phyloP scores from a whole-genome alignment of 768 basidiomycete species.

The Agaricus blazei region DNA sequence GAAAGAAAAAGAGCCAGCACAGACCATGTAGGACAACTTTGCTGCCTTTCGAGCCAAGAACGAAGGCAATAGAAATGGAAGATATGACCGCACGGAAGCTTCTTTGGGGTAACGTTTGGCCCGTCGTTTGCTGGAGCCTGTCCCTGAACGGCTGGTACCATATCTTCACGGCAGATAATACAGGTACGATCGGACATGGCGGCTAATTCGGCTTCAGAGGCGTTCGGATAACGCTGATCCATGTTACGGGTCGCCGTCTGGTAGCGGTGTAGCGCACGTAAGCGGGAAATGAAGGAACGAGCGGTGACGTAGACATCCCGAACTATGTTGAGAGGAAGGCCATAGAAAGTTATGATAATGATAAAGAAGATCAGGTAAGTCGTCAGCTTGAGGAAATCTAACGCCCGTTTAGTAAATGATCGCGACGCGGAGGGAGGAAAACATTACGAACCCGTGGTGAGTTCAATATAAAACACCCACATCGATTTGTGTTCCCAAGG shows the following conservation, averaged over 20 bases:
- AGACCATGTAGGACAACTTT: constrained; percentile 98
- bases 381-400: constrained; percentile 90
- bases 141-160: constrained; percentile 46
- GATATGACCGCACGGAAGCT: constrained; percentile 92
- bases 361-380: constrained; percentile 93
- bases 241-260: constrained; percentile 93
- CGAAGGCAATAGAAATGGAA: constrained; percentile 98
- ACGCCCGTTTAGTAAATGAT: neutral
- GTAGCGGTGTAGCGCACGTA: constrained; percentile 87
- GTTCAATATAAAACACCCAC: constrained; percentile 92
- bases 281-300: constrained; percentile 83
- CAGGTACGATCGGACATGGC: constrained; percentile 87
- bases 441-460: constrained; percentile 68
- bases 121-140: constrained; percentile 44
- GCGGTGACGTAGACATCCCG: constrained; percentile 96
- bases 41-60: constrained; percentile 97
- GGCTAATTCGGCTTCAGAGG: constrained; percentile 78
- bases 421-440: constrained; percentile 7
- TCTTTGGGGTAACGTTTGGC: constrained; percentile 95
- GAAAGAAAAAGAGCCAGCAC: constrained; percentile 19
- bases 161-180: constrained; percentile 97
- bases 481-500: constrained; percentile 99
- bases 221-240: constrained; percentile 93
- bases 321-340: constrained; percentile 92
- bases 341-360: constrained; percentile 91